Evolutionary conservation across 2,329 filamentous ascomycete genomes (phyloP), one percentile per base, ranked within the genome.

Genomic region (Claviceps sp.): DNA sequence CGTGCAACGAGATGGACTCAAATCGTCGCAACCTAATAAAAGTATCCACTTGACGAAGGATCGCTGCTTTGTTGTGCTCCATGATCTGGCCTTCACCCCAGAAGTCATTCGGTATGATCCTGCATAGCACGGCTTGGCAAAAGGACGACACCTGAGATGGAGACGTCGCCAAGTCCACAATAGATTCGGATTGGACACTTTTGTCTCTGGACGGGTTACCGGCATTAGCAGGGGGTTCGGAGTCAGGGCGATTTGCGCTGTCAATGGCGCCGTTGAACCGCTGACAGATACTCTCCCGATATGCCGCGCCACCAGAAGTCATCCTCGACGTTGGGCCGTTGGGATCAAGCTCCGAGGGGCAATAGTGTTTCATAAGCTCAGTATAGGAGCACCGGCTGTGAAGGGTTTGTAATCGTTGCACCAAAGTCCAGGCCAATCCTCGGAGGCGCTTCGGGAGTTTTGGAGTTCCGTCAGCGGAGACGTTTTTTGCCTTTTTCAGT

Each of bases 1-100:
- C 82, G 63, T 95, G 87, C 34, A 98, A 70, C 17, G 80, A 85
- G 59, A 94, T 72, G 52, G 72, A 85, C 65, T 98, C 93, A 60
- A 87, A 95, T 47, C 86, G 83, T 47, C 89, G 79, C 50, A 96
- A 69, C 45, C 73, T 74, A 49, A 97, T 70, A 57, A 97, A 97
- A 4, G 71, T 73, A 61, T 95, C 80, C n/a, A 97, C 71, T 56
- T 81, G 82, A 40, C 71, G 74, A 61, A 88, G 69, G 37, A 96
- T 66, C 0, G 69, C 60, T 0, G 64, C 62, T 54, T 78, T 75
- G 68, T 96, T 96, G 48, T 78, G 69, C 5, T 57, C 51, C 38
- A 76, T 75, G 0, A 67, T 65, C 1, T 74, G 63, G 1, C 76
- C 78, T 17, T 63, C 57, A 0, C 90, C 89, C 81, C 86, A 95